Conservation (phyloP, 768 basidiomycete species). For the Agaricus sinodeliciosus region DNA sequence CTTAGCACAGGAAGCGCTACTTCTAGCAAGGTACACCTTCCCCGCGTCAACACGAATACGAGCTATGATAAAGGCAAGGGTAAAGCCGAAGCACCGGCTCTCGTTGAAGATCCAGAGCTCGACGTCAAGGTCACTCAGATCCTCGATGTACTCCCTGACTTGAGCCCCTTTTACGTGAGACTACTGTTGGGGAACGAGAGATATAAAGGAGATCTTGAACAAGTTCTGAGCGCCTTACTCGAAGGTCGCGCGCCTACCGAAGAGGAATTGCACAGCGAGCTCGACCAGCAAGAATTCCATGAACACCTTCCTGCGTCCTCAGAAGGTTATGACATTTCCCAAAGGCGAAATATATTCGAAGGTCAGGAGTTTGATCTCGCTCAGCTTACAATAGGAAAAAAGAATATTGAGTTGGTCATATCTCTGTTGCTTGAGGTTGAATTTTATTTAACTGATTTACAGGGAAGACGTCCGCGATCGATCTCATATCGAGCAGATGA, state of each 20-base stretch:
- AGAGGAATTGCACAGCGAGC: conserved; percentile 18
- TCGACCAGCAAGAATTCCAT: neutral
- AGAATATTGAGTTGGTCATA: conserved; percentile 34
- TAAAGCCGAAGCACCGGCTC: conserved; percentile 23
- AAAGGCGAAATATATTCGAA: conserved; percentile 72
- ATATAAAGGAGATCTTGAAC: conserved; percentile 52
- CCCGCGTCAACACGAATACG: neutral
- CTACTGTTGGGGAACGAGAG: conserved; percentile 44
- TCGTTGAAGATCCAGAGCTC: conserved; percentile 33
- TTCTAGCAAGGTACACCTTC: neutral
- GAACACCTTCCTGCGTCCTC: neutral
- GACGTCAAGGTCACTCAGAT: conserved; percentile 62
- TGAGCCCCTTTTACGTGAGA: conserved; percentile 48
- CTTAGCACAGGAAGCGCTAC: neutral
- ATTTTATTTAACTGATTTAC: neutral
- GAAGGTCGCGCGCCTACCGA: conserved; percentile 58
- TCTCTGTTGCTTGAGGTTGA: neutral
- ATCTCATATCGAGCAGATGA: conserved; percentile 64
- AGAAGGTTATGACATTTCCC: conserved; percentile 22
- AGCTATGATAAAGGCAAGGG: conserved; percentile 33
- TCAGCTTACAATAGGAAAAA: conserved; percentile 59
- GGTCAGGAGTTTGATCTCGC: conserved; percentile 61
- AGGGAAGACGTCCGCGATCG: conserved; percentile 51
- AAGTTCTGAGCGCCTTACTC: conserved; percentile 63
- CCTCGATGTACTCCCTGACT: conserved; percentile 69